phyloP scores from a whole-genome alignment of 2,329 filamentous ascomycete species.

The Aspergillus tubingensis region DNA sequence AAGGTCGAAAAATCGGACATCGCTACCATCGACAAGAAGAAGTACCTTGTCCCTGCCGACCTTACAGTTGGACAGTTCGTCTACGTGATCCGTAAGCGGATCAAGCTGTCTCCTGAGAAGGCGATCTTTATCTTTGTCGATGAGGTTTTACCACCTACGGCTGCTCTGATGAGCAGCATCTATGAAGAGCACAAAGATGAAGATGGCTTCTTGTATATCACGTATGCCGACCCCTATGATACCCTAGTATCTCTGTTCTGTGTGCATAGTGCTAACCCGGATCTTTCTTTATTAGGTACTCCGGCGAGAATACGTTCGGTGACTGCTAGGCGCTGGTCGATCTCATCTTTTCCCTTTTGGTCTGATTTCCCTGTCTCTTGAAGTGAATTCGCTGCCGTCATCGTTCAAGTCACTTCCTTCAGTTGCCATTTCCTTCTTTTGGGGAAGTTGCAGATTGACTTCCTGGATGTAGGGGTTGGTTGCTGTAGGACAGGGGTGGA shows the following conservation, averaged over 20 bases:
- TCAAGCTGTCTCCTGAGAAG: constrained; percentile 99
- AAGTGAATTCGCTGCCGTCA: constrained; percentile 1
- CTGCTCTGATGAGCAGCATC: constrained; percentile 98
- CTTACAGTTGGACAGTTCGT: constrained; percentile 99
- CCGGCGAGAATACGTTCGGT: constrained; percentile 98
- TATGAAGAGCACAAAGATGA: constrained; percentile 98
- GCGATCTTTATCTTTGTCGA: constrained; percentile 99
- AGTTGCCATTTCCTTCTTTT: constrained; percentile 2
- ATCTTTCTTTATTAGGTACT: constrained; percentile 62
- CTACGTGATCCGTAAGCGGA: constrained; percentile 99
- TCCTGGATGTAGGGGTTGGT: constrained; percentile 10
- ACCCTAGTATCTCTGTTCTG: not conserved
- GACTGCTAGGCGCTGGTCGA: constrained; percentile 26
- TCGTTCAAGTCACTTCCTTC: constrained; percentile 13
- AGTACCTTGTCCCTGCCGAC: constrained; percentile 96
- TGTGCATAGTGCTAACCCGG: not conserved
- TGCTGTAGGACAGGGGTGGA: constrained; percentile 15
- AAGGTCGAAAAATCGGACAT: constrained; percentile 99
- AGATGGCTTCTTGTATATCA: constrained; percentile 95
- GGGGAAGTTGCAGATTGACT: constrained; percentile 11
- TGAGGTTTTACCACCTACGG: constrained; percentile 93
- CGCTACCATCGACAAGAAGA: constrained; percentile 99
- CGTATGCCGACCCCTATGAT: constrained; percentile 54
- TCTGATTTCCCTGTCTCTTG: not conserved
- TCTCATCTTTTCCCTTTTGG: not conserved